Base-by-base conservation (phyloP, 176 grass and related monocot genomes). In the Stipa capillata region DNA sequence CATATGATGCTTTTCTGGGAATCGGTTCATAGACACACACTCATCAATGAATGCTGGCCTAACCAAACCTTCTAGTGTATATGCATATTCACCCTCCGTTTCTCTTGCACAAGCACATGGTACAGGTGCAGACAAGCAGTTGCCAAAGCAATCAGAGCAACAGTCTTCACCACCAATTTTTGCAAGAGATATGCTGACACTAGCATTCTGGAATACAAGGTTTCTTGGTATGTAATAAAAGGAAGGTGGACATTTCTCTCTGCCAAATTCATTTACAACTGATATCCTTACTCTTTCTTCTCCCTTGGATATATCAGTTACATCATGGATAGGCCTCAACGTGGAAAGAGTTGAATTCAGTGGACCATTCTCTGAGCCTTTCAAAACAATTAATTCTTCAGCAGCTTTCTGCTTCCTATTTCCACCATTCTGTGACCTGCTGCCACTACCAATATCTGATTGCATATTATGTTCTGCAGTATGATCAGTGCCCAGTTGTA, bases 261-360 rank as follows among this genome's bases (percentile, higher is more conserved):
- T 66, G 17, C 67, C 76, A 49, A 77, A 83, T 51, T 91, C 88
- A 80, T 94, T 94, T 33, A 83, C 71, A 18, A 94, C 76, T 20
- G 85, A 82, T 74, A 94, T 86, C 49, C 55, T 82, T 20, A 90
- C 58, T 59, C 48, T 88, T 71, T 94, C 92, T 65, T 73, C 79
- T 42, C 85, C 92, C 84, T 75, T 94, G 52, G 85, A 74, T 88
- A 94, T 90, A 64, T 94, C 91, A 34, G 41, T 80, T 6, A 87
- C 35, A 87, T 91, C 82, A 63, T 94, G 91, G 25, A 65, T 61
- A 35, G 82, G 58, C 56, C 76, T 78, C 44, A 60, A 16, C 16
- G 57, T 78, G 36, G 70, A 61, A 76, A 93, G 23, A 44, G 33
- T 65, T 27, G 65, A 71, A 52, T 67, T 54, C 2, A 15, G 9